A percentile compares a stretch with the other conserved stretches of the same genome.
phyloP scores from a whole-genome alignment of 495 filamentous ascomycete genomes.

The Jackrogersella multiformis region DNA sequence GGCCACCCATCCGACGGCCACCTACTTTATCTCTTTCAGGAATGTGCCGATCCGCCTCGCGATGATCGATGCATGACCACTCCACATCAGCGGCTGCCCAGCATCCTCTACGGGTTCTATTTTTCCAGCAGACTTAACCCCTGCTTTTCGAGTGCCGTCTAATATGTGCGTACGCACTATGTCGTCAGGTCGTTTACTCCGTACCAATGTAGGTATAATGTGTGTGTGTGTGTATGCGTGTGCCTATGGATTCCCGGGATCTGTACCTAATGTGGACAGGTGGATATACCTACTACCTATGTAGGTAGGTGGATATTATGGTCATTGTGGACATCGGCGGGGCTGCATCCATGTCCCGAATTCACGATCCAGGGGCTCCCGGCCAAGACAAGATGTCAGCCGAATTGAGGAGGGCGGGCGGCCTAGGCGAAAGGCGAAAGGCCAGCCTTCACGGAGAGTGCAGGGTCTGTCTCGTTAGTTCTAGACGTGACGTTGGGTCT shows the following conservation, averaged over 20 bases:
- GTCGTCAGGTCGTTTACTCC: constrained; percentile 23
- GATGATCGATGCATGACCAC: constrained; percentile 37
- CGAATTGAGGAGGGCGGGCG: constrained; percentile 19
- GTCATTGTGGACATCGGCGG: constrained; percentile 24
- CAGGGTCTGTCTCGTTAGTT: constrained; percentile 14
- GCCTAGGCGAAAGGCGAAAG: constrained; percentile 3
- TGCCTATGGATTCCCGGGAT: constrained; percentile 3
- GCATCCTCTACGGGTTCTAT: not conserved
- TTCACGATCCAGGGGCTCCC: constrained; percentile 37
- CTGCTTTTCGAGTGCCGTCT: constrained; percentile 20
- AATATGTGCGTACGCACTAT: constrained; percentile 3
- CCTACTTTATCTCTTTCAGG: constrained; percentile 41
- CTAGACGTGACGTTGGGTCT: constrained; percentile 34
- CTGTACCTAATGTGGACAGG: constrained; percentile 9
- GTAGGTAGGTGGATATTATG: constrained; percentile 1
- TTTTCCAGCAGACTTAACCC: constrained; percentile 18
- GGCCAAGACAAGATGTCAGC: constrained; percentile 39
- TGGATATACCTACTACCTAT: no score
- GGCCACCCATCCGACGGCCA: constrained; percentile 32
- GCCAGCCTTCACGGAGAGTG: constrained; percentile 39
- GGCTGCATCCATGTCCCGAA: constrained; percentile 32
- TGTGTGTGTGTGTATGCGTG: not conserved
- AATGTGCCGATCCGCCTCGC: constrained; percentile 37
- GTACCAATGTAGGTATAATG: no score
- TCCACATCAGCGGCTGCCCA: constrained; percentile 28